phyloP scores from a whole-genome alignment of 129 eudicot genomes.

The Silybum marianum region DNA sequence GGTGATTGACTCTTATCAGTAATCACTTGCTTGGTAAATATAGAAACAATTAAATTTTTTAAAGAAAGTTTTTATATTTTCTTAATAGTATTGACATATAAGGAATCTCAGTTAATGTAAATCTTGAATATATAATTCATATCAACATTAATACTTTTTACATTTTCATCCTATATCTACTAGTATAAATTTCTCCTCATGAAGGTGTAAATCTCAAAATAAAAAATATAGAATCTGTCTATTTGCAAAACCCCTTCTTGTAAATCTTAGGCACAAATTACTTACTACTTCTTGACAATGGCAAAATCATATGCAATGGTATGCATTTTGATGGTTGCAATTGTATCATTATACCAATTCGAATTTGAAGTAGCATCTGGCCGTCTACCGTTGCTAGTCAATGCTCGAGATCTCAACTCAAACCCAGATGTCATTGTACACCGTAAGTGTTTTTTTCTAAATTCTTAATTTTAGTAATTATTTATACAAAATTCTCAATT shows the following conservation, averaged over 20 bases:
- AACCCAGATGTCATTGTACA: background rate
- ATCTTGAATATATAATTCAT: background rate
- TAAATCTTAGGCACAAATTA: background rate
- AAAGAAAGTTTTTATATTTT: too few species aligned
- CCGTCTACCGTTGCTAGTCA: background rate
- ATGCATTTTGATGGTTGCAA: background rate
- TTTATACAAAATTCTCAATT: background rate
- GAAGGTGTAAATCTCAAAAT: too few species aligned
- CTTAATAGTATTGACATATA: too few species aligned
- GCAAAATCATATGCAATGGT: background rate
- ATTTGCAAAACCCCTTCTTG: background rate
- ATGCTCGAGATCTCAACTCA: background rate
- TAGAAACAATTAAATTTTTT: too few species aligned
- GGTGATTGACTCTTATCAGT: too few species aligned
- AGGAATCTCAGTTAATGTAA: background rate
- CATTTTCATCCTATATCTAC: background rate
- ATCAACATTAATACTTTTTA: too few species aligned
- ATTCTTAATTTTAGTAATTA: background rate
- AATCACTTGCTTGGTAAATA: too few species aligned
- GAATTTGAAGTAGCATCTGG: background rate
- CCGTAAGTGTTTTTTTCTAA: background rate
- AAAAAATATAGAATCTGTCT: background rate
- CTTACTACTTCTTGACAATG: background rate
- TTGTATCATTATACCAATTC: background rate
- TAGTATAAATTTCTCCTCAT: too few species aligned